Evolutionary conservation across 192 early-diverging fungal species (phyloP).

Genomic region (Rhizophagus prolifer): DNA sequence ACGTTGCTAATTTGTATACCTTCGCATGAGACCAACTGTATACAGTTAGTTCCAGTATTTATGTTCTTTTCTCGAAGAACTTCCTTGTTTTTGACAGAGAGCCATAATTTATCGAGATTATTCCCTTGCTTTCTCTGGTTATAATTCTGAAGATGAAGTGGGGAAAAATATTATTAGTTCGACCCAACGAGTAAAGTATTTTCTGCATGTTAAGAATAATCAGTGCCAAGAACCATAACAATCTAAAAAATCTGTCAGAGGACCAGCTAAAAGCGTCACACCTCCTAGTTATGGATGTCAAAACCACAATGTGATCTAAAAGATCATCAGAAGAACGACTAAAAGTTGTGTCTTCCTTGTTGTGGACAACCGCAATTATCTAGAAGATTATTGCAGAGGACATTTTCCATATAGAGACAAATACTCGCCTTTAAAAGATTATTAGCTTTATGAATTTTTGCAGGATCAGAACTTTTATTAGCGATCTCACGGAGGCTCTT

Average conservation of each 20-base stretch:
- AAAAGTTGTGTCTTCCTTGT: slow-evolving; percentile 1
- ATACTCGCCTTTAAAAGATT: slow-evolving; percentile 1
- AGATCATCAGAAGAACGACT: slow-evolving; percentile 9
- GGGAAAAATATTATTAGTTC: too few relatives aligned
- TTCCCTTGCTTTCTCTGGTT: too few relatives aligned
- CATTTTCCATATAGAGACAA: background rate
- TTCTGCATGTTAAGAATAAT: background rate
- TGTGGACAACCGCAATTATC: slow-evolving; percentile 4
- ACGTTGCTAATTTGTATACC: too few relatives aligned
- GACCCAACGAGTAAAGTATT: too few relatives aligned
- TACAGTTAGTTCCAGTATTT: too few relatives aligned
- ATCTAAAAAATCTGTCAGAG: slow-evolving; percentile 16
- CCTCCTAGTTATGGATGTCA: background rate
- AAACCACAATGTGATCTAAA: slow-evolving; percentile 8
- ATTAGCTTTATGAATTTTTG: background rate
- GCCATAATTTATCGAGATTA: too few relatives aligned
- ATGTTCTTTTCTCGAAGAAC: too few relatives aligned
- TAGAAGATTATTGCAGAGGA: background rate
- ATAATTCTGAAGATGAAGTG: too few relatives aligned
- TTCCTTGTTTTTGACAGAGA: too few relatives aligned
- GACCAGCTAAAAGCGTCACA: slow-evolving; percentile 1
- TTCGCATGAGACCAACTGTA: too few relatives aligned
- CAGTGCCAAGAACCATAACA: background rate
- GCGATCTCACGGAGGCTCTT: background rate
- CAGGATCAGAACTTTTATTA: background rate